A percentile compares a stretch with the other conserved stretches of the same genome.
phyloP scores from a whole-genome alignment of 148 eudicot genomes.

The Camellia japonica region DNA sequence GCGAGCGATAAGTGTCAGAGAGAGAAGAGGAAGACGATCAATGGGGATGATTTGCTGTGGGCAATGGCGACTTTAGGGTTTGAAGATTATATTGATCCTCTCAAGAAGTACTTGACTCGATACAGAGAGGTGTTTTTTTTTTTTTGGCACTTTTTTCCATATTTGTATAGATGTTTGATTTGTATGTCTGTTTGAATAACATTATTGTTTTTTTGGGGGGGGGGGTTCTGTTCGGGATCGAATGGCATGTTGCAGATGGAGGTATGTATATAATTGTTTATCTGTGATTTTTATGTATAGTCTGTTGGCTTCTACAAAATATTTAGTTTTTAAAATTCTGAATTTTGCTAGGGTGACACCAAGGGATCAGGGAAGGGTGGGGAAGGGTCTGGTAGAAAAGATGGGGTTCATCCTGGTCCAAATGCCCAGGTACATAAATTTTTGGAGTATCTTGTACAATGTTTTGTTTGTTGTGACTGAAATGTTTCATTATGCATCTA shows the following conservation, averaged over 20 bases:
- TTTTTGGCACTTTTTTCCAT: not conserved
- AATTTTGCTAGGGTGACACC: slow-evolving; percentile 65
- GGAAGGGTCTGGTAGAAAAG: slow-evolving; percentile 62
- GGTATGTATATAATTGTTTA: slow-evolving; percentile 37
- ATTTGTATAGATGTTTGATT: not conserved
- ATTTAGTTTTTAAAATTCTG: slow-evolving; percentile 3
- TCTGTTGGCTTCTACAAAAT: not conserved
- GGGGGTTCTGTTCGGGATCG: slow-evolving; percentile 20
- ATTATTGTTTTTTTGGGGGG: not conserved
- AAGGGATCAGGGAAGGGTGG: slow-evolving; percentile 74
- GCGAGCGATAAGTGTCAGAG: slow-evolving; percentile 95
- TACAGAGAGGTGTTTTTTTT: slow-evolving; percentile 67
- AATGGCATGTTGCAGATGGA: slow-evolving; percentile 59
- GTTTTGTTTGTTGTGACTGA: not conserved
- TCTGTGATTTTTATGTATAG: not conserved
- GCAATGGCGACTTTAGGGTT: slow-evolving; percentile 92
- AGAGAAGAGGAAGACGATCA: slow-evolving; percentile 91
- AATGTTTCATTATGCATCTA: slow-evolving; percentile 1
- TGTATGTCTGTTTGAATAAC: not conserved
- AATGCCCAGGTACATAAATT: slow-evolving; percentile 45
- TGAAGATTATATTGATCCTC: slow-evolving; percentile 91
- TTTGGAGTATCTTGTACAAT: not conserved
- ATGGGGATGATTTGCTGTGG: slow-evolving; percentile 97
- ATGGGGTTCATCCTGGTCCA: slow-evolving; percentile 48
- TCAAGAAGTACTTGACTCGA: slow-evolving; percentile 70